These are phyloP conservation scores for Aureobasidium sp. DNA, from an alignment of 2,329 filamentous ascomycete species.

Conservation along the genomic window DNA sequence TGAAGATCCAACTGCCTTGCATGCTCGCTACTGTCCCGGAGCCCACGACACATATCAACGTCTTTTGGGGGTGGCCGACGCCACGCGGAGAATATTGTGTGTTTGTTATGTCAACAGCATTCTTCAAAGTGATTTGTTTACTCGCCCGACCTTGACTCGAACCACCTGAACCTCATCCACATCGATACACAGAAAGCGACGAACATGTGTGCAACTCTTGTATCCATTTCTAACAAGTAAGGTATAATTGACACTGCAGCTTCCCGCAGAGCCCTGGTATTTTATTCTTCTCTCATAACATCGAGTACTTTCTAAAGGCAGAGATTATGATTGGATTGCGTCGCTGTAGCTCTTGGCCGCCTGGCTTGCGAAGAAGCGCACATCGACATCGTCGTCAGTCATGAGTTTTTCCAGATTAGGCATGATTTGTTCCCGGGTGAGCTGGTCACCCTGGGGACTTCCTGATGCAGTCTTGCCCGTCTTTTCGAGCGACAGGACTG, in stretches of 20 bases:
- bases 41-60: neutral
- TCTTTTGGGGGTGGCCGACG: neutral
- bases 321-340: slow-evolving; percentile 28
- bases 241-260: slow-evolving; percentile 9
- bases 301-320: slow-evolving; percentile 1
- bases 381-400: slow-evolving; percentile 95
- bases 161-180: neutral
- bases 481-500: slow-evolving; percentile 78
- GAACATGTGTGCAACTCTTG: slow-evolving; percentile 9
- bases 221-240: slow-evolving; percentile 14
- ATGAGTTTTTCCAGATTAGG: slow-evolving; percentile 91
- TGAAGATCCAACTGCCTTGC: neutral
- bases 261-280: slow-evolving; percentile 3
- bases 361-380: slow-evolving; percentile 93
- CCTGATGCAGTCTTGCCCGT: slow-evolving; percentile 49
- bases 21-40: neutral
- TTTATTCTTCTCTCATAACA: neutral
- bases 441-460: slow-evolving; percentile 24
- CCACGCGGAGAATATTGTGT: neutral
- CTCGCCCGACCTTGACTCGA: neutral
- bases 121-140: neutral
- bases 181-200: neutral
- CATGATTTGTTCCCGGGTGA: slow-evolving; percentile 54
- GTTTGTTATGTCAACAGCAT: slow-evolving; percentile 10
- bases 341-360: slow-evolving; percentile 53